Evolutionary conservation across 495 filamentous ascomycete species (phyloP).

Genomic region (Entonaema liquescens): DNA sequence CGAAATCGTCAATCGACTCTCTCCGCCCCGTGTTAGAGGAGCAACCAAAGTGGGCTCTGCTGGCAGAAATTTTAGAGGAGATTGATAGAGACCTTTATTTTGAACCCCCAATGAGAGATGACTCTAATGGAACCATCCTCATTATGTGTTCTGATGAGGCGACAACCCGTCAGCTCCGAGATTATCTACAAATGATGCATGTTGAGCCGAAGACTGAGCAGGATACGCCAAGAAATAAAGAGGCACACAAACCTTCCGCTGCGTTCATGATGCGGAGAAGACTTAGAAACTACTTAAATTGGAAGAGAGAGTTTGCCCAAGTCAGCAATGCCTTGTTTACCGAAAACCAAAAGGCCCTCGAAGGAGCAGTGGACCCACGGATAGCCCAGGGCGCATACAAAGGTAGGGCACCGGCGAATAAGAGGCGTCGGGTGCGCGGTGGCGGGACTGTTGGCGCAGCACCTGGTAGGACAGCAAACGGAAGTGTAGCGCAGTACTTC

Average conservation of each 20-base stretch:
- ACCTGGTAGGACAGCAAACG: constrained; percentile 59
- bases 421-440: constrained; percentile 88
- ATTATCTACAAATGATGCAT: constrained; percentile 92
- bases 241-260: constrained; percentile 71
- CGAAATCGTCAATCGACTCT: constrained; percentile 62
- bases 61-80: constrained; percentile 88
- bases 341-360: constrained; percentile 82
- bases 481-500: constrained; percentile 59
- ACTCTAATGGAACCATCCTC: constrained; percentile 87
- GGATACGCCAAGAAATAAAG: constrained; percentile 51
- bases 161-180: constrained; percentile 87
- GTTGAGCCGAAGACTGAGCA: constrained; percentile 64
- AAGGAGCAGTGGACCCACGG: constrained; percentile 63
- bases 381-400: constrained; percentile 51
- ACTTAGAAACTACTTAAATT: constrained; percentile 87
- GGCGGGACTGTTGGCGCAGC: constrained; percentile 68
- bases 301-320: constrained; percentile 89
- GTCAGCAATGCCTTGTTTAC: constrained; percentile 77
- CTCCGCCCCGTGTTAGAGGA: constrained; percentile 93
- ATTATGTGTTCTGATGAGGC: constrained; percentile 94
- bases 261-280: constrained; percentile 88
- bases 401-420: constrained; percentile 75
- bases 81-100: constrained; percentile 93
- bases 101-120: constrained; percentile 76
- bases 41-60: constrained; percentile 89